Percentiles rank a stretch among this genome's conserved stretches.
Conservation (phyloP, 2,329 filamentous ascomycete species). For the Fusarium napiforme region DNA sequence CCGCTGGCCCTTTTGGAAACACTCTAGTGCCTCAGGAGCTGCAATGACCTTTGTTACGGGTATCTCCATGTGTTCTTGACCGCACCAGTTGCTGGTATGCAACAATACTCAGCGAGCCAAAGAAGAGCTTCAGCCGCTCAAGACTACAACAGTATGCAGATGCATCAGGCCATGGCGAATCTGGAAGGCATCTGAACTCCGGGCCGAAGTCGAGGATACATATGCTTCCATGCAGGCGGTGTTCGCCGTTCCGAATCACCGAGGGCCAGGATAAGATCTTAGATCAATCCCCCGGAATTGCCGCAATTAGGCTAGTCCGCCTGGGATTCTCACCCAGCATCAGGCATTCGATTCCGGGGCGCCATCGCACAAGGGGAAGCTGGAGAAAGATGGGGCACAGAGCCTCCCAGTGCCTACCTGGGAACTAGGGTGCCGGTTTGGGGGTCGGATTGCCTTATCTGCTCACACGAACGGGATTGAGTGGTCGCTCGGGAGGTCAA, state of each 20-base stretch:
- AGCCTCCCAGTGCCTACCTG: constrained; percentile 38
- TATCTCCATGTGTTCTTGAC: constrained; percentile 1
- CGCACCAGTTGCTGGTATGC: background rate
- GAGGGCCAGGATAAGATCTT: constrained; percentile 47
- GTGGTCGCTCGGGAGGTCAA: constrained; percentile 16
- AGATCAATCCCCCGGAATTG: constrained; percentile 50
- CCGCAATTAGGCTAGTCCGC: constrained; percentile 42
- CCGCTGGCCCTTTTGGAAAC: constrained; percentile 16
- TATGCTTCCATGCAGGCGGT: constrained; percentile 36
- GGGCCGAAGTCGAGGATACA: constrained; percentile 25
- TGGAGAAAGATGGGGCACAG: constrained; percentile 45
- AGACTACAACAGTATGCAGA: background rate
- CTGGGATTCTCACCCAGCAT: constrained; percentile 33
- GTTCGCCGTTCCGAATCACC: constrained; percentile 49
- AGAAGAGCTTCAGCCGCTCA: background rate
- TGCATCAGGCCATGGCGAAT: constrained; percentile 14
- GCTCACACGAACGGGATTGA: constrained; percentile 27
- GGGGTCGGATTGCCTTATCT: constrained; percentile 42
- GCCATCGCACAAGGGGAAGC: constrained; percentile 46
- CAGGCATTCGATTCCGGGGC: constrained; percentile 31
- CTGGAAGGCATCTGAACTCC: constrained; percentile 33
- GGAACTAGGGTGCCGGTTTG: constrained; percentile 8
- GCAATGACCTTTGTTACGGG: background rate
- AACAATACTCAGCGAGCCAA: background rate
- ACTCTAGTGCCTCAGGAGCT: constrained; percentile 17